phyloP scores from a whole-genome alignment of 1,284 basidiomycete species.

The Leucoagaricus sp. region DNA sequence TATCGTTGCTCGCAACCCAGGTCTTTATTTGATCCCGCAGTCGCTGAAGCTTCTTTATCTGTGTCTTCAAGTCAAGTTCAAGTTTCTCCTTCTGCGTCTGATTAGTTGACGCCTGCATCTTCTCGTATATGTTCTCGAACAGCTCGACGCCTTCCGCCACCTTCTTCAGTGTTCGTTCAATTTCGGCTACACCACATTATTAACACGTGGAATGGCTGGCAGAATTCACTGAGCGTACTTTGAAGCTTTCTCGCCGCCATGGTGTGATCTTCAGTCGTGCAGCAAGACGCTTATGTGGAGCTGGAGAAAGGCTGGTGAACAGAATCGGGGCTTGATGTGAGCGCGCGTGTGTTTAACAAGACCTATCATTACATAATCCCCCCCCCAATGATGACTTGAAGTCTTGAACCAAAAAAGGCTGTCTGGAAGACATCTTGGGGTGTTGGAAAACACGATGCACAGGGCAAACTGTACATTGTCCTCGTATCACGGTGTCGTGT shows the following conservation, averaged over 20 bases:
- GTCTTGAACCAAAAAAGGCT: background rate
- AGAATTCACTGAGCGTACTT: constrained; percentile 45
- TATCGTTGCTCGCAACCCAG: constrained; percentile 97
- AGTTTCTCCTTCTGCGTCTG: constrained; percentile 97
- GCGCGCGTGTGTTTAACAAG: constrained; percentile 25
- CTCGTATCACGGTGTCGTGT: too few species aligned
- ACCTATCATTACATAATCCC: constrained; percentile 22
- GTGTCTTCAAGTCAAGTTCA: constrained; percentile 93
- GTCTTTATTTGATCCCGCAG: constrained; percentile 99
- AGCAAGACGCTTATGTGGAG: background rate
- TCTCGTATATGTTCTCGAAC: constrained; percentile 95
- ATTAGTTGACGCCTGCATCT: constrained; percentile 93
- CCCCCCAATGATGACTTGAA: background rate
- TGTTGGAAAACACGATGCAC: too few species aligned
- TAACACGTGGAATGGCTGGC: background rate
- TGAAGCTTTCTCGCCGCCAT: constrained; percentile 86
- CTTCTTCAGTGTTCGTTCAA: constrained; percentile 95
- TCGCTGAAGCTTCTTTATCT: constrained; percentile 99
- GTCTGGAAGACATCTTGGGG: too few species aligned
- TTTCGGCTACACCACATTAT: constrained; percentile 69
- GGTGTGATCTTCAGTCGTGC: constrained; percentile 22
- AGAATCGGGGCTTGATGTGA: background rate
- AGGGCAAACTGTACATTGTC: too few species aligned
- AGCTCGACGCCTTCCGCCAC: constrained; percentile 92
- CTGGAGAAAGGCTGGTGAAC: background rate